These are phyloP conservation scores for Neofusicoccum umdonicola DNA, from an alignment of 2,329 filamentous ascomycete species.

Conservation along the genomic window DNA sequence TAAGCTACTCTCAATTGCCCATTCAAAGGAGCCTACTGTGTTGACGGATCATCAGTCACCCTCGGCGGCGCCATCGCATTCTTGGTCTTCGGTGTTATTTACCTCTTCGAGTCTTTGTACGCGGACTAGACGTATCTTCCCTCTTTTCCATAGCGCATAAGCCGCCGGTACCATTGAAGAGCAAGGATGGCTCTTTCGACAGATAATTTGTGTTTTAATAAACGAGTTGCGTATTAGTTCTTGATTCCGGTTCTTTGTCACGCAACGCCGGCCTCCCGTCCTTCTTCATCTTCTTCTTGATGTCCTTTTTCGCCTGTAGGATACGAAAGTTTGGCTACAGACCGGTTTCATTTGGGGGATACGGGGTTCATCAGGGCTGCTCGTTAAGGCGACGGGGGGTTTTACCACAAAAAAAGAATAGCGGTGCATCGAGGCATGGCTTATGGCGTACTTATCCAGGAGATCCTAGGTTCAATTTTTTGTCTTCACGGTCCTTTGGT, in stretches of 20 bases:
- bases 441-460: not conserved
- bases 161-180: not conserved
- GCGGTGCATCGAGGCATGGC: conserved; percentile 5
- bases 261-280: not conserved
- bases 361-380: not conserved
- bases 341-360: not conserved
- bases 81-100: conserved; percentile 86
- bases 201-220: conserved; percentile 2
- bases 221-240: not conserved
- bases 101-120: conserved; percentile 76
- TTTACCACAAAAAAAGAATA: not conserved
- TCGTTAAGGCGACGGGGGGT: not conserved
- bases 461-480: not conserved
- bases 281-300: not conserved
- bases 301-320: not conserved
- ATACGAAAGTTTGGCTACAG: not conserved
- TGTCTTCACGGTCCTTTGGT: not conserved
- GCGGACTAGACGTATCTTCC: conserved; percentile 28
- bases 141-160: not conserved
- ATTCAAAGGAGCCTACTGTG: not conserved
- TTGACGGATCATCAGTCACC: conserved; percentile 62
- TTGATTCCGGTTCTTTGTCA: not conserved
- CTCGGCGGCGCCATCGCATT: conserved; percentile 89
- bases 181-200: not conserved
- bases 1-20: conserved; percentile 53